Conservation (phyloP, 257 asterid species). For the Nicotiana undulata region DNA sequence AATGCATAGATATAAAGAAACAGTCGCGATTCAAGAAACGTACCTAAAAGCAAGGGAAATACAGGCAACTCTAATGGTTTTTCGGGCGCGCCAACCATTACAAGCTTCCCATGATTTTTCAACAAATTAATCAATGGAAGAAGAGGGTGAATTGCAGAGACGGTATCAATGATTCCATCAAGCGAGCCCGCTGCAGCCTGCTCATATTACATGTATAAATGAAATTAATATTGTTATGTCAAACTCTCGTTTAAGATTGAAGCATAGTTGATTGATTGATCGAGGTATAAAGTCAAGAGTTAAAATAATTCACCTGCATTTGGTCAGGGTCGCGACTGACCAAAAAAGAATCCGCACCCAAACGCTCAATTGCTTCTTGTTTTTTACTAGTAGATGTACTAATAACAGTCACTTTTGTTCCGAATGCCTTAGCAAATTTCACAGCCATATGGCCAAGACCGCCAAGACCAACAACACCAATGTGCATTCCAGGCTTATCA, state of each 20-base stretch:
- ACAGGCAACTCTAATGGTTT: slow-evolving; percentile 24
- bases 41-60: slow-evolving; percentile 21
- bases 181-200: slow-evolving; percentile 11
- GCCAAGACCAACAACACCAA: slow-evolving; percentile 27
- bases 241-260: not conserved
- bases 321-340: slow-evolving; percentile 31
- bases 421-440: slow-evolving; percentile 45
- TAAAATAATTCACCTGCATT: not conserved
- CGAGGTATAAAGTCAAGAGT: not conserved
- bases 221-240: not conserved
- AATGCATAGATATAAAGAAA: too few relatives aligned
- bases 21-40: too few relatives aligned
- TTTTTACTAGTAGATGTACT: slow-evolving; percentile 34
- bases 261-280: not conserved
- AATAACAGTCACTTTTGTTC: slow-evolving; percentile 36
- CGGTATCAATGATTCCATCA: slow-evolving; percentile 22
- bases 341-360: slow-evolving; percentile 41
- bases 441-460: slow-evolving; percentile 30
- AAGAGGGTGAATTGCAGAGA: slow-evolving; percentile 17
- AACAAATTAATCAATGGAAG: slow-evolving; percentile 15
- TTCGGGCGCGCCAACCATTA: slow-evolving; percentile 20
- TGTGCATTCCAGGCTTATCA: slow-evolving; percentile 16
- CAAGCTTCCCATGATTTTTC: slow-evolving; percentile 17
- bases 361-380: slow-evolving; percentile 28
- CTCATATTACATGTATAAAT: not conserved